These are phyloP conservation scores for Talaromyces adpressus DNA, from an alignment of 495 filamentous ascomycete species.

Conservation along the genomic window DNA sequence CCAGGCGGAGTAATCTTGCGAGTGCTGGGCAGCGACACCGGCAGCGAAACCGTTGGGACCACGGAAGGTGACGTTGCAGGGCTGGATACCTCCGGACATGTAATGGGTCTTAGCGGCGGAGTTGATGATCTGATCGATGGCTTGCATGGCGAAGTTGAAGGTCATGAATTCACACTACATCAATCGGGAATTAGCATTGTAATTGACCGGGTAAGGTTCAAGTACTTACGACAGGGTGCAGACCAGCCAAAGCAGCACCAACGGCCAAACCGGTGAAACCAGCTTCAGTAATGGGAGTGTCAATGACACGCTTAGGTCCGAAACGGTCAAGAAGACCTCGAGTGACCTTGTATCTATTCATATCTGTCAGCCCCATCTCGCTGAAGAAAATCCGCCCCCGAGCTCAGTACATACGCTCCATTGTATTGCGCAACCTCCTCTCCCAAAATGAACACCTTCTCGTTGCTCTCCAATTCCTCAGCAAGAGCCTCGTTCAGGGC, in stretches of 20 bases:
- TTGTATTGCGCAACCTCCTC: conserved; percentile 99
- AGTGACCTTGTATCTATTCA: conserved; percentile 86
- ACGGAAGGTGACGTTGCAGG: conserved; percentile 98
- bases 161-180: conserved; percentile 98
- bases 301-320: conserved; percentile 94
- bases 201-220: background rate
- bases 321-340: conserved; percentile 95
- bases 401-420: conserved; percentile 61
- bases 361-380: background rate
- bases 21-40: conserved; percentile 96
- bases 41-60: conserved; percentile 96
- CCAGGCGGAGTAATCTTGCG: conserved; percentile 96
- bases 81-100: conserved; percentile 99
- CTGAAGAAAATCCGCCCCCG: conserved; percentile 4
- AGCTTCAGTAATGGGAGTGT: conserved; percentile 95
- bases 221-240: conserved; percentile 81
- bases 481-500: conserved; percentile 96
- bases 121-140: conserved; percentile 99
- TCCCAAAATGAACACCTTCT: conserved; percentile 90
- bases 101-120: conserved; percentile 98
- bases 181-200: background rate
- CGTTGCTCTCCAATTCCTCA: conserved; percentile 90
- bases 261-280: conserved; percentile 91
- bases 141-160: conserved; percentile 99
- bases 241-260: conserved; percentile 86